Evolutionary conservation across 2,329 filamentous ascomycete species (phyloP).

Genomic region (Periconia macrospinosa): DNA sequence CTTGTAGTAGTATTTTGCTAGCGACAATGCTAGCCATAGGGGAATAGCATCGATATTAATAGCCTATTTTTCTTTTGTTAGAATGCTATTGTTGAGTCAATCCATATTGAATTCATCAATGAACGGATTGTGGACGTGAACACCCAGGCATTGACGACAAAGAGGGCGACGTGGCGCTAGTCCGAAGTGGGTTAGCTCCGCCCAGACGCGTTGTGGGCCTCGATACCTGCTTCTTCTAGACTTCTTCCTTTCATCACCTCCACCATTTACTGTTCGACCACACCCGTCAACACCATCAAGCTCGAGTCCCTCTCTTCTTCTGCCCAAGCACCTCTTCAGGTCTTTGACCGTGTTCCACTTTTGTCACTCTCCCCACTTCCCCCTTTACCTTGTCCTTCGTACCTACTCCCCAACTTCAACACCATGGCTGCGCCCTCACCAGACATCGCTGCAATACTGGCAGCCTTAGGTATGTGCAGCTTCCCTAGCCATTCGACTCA

Average conservation of each 20-base stretch:
- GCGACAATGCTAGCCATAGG: background rate
- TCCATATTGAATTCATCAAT: too few species aligned
- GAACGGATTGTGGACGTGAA: too few species aligned
- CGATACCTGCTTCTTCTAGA: background rate
- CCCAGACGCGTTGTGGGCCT: background rate
- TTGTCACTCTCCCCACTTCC: background rate
- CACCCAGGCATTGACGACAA: too few species aligned
- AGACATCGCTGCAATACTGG: constrained; percentile 43
- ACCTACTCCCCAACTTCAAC: constrained; percentile 1
- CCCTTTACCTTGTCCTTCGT: background rate
- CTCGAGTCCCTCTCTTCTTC: background rate
- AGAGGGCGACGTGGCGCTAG: too few species aligned
- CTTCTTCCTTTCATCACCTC: background rate
- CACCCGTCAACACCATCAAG: background rate
- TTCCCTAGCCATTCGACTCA: background rate
- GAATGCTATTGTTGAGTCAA: too few species aligned
- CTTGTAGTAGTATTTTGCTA: background rate
- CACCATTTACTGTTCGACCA: background rate
- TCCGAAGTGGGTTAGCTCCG: background rate
- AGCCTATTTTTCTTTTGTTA: background rate
- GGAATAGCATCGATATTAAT: background rate
- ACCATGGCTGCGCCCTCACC: constrained; percentile 38
- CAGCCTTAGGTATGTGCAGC: constrained; percentile 38
- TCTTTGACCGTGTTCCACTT: background rate
- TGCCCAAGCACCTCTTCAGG: background rate